Conservation (phyloP, 768 basidiomycete genomes). For the Mycena kentingensis region DNA sequence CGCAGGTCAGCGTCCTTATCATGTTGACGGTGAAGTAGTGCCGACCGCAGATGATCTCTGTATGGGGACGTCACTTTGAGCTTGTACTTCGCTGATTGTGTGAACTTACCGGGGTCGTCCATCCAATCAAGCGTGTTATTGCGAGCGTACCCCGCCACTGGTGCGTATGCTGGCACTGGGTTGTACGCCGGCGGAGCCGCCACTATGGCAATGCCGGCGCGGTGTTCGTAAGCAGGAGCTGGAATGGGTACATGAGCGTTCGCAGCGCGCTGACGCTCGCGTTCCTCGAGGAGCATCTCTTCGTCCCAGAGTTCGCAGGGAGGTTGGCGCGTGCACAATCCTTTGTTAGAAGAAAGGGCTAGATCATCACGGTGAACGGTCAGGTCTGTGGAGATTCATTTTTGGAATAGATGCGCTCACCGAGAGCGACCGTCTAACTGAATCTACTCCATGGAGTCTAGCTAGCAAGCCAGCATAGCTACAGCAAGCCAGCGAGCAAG, state of each 20-base stretch:
- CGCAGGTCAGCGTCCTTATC: constrained; percentile 27
- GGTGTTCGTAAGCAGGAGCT: background rate
- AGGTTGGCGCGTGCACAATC: constrained; percentile 33
- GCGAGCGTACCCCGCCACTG: background rate
- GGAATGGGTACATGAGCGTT: constrained; percentile 8
- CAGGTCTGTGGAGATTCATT: too few relatives aligned
- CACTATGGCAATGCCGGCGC: background rate
- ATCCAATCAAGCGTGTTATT: constrained; percentile 25
- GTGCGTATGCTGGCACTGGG: constrained; percentile 3
- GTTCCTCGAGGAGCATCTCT: constrained; percentile 36
- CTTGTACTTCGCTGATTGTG: background rate
- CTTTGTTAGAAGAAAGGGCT: constrained; percentile 24
- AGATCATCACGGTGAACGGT: constrained; percentile 6
- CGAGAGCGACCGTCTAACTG: too few relatives aligned
- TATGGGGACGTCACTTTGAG: background rate
- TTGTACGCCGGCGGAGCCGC: constrained; percentile 11
- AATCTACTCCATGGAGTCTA: too few relatives aligned
- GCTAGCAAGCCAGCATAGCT: too few relatives aligned
- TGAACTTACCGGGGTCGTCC: constrained; percentile 23
- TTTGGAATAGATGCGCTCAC: too few relatives aligned
- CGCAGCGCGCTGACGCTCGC: constrained; percentile 29
- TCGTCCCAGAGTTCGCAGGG: constrained; percentile 43
- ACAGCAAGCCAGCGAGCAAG: too few relatives aligned
- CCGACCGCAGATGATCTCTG: constrained; percentile 20
- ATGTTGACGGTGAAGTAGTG: constrained; percentile 29